Base-by-base conservation (phyloP, 2,329 filamentous ascomycete genomes). In the Alternaria triticimaculans region DNA sequence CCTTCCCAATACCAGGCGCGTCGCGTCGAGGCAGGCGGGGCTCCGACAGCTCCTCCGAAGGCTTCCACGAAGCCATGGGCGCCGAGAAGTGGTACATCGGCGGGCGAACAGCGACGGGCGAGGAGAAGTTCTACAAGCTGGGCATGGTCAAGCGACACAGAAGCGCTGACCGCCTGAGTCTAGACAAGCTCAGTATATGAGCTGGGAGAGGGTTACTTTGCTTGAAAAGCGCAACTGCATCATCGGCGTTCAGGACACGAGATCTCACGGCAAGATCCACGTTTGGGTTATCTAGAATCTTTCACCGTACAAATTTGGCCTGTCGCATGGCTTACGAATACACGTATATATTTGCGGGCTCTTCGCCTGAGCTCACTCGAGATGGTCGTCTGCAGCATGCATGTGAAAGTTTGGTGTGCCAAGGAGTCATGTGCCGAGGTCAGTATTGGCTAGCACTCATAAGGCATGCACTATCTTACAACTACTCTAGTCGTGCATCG, bases 11-110 rank as follows among this genome's bases (percentile, higher is more conserved):
- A 61, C 76, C 76, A 5, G 74, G 75, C 21, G 73, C 75, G 3
- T 72, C 75, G 28, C 70, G 73, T 65, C 53, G 79, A 60, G 73
- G 77, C 71, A 84, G 90, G 60, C 85, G 92, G 60, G 92, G 91
- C 25, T 93, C 90, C 70, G 91, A 94, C 70, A 92, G 89, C 79
- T 91, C 88, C 66, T 89, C 86, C 57, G 92, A 94, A 73, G 92
- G 91, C 2, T 94, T 94, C 78, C 84, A 90, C 56, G 91, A 94
- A 65, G 89, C 89, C 37, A 80, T 89, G 53, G 90, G 90, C 3
- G 87, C 87, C 2, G 92, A 94, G 68, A 93, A 92, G 81, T 93
- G 91, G 90, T 94, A 94, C 74, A 92, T 94, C 58, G 92, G 92
- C 21, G 92, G 92, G 7, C 83, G 90, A 74, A 94, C 91, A 26